phyloP scores from a whole-genome alignment of 495 filamentous ascomycete species.

The Schizothecium vesticola region DNA sequence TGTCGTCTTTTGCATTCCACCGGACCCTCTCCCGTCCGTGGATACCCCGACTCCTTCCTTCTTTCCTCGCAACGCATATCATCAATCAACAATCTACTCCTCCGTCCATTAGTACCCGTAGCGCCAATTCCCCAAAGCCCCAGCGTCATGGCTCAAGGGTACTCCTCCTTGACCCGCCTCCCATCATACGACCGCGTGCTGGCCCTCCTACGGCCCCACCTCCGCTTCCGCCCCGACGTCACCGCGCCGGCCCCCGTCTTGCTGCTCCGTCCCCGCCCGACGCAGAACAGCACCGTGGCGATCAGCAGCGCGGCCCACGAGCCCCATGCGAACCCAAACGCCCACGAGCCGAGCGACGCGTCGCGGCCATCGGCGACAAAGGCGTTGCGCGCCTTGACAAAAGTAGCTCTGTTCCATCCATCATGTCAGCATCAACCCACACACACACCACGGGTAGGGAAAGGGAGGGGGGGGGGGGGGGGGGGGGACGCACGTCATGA shows the following conservation, averaged over 20 bases:
- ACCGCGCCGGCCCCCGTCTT: conserved; percentile 4
- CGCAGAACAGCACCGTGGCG: conserved; percentile 65
- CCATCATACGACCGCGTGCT: conserved; percentile 46
- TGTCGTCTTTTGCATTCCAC: neutral
- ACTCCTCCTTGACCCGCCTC: conserved; percentile 60
- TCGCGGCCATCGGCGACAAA: conserved; percentile 55
- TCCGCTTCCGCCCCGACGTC: conserved; percentile 18
- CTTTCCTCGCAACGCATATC: neutral
- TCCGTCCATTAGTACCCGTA: neutral
- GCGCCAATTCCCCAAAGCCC: too few species aligned
- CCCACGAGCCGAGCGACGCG: conserved; percentile 62
- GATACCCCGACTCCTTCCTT: neutral
- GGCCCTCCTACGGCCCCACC: conserved; percentile 29
- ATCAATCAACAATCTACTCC: neutral
- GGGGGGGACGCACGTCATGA: conserved; percentile 47
- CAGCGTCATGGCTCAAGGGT: too few species aligned
- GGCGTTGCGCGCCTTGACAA: conserved; percentile 66
- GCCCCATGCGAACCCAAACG: conserved; percentile 85
- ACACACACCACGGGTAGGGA: too few species aligned
- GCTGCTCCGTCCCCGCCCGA: conserved; percentile 31
- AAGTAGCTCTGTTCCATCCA: conserved; percentile 45
- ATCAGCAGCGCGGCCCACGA: conserved; percentile 64
- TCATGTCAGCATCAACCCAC: conserved; percentile 19
- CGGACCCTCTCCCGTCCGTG: neutral
- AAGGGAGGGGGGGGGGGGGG: neutral